Evolutionary conservation across 371 early-diverging fungal species (phyloP).

Genomic region (Mortierella sp.): DNA sequence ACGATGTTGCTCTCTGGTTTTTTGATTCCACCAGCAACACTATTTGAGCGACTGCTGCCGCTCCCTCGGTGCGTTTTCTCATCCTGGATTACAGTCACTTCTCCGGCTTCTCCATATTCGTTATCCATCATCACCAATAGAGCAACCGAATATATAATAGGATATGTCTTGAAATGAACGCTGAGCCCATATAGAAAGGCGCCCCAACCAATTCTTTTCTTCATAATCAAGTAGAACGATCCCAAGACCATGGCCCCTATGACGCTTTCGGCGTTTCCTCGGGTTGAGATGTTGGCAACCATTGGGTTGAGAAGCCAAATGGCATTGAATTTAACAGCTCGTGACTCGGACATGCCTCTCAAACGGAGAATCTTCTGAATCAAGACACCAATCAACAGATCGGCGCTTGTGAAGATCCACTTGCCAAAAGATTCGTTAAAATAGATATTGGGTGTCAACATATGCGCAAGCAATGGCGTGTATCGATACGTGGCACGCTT

Average conservation of each 20-base stretch:
- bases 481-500: constrained; percentile 95
- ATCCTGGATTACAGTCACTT: constrained; percentile 5
- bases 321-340: constrained; percentile 64
- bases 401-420: constrained; percentile 84
- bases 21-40: not conserved
- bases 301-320: constrained; percentile 95
- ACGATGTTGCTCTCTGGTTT: constrained; percentile 5
- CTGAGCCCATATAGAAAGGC: constrained; percentile 90
- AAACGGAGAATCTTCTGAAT: constrained; percentile 68
- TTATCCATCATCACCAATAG: constrained; percentile 75
- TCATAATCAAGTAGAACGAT: constrained; percentile 77
- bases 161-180: constrained; percentile 98
- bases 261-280: constrained; percentile 95
- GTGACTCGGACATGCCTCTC: constrained; percentile 66
- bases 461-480: constrained; percentile 92
- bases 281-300: constrained; percentile 94
- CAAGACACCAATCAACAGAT: constrained; percentile 81
- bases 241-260: constrained; percentile 83
- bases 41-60: constrained; percentile 3
- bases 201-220: constrained; percentile 64
- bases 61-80: constrained; percentile 14
- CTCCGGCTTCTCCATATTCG: constrained; percentile 12
- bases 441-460: constrained; percentile 86
- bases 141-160: constrained; percentile 91
- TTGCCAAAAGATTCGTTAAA: constrained; percentile 88